phyloP scores from a whole-genome alignment of 2,329 filamentous ascomycete species.

The Sporothrix sp. region DNA sequence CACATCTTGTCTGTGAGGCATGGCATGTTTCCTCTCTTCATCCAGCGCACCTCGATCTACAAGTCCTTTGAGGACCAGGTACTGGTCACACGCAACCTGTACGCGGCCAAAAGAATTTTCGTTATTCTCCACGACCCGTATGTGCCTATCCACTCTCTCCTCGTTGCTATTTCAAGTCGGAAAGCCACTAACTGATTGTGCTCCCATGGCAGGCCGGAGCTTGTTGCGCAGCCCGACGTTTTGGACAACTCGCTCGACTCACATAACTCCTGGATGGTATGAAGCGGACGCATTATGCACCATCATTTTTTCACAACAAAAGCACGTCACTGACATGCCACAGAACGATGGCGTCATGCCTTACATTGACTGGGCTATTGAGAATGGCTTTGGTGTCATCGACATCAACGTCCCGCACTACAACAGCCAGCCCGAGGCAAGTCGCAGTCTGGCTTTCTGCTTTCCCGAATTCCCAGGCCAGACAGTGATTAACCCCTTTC shows the following conservation, averaged over 20 bases:
- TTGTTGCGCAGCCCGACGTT: constrained; percentile 57
- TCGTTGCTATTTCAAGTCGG: constrained; percentile 2
- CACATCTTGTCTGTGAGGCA: constrained; percentile 60
- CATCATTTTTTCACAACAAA: no score
- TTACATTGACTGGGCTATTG: constrained; percentile 75
- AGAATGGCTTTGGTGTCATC: constrained; percentile 72
- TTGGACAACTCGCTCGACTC: constrained; percentile 65
- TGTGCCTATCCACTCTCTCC: constrained; percentile 27
- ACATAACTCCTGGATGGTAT: constrained; percentile 82
- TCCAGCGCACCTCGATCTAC: constrained; percentile 63
- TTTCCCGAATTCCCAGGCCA: no score
- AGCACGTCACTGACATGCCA: constrained; percentile 12
- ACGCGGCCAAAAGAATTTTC: constrained; percentile 57
- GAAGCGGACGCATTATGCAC: constrained; percentile 23
- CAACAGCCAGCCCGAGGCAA: constrained; percentile 53
- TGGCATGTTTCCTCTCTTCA: constrained; percentile 69
- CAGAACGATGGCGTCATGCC: constrained; percentile 72
- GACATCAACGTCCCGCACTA: constrained; percentile 85
- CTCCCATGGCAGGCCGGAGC: constrained; percentile 46
- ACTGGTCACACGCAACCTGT: constrained; percentile 64
- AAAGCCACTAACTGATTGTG: constrained; percentile 1
- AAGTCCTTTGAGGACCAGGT: constrained; percentile 81
- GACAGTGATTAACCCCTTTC: neutral
- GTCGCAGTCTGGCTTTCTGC: neutral
- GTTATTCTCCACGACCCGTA: constrained; percentile 87